A percentile compares a stretch with the other conserved stretches of the same genome.
phyloP scores from a whole-genome alignment of 2,329 filamentous ascomycete species.

The Grosmannia penicillata region DNA sequence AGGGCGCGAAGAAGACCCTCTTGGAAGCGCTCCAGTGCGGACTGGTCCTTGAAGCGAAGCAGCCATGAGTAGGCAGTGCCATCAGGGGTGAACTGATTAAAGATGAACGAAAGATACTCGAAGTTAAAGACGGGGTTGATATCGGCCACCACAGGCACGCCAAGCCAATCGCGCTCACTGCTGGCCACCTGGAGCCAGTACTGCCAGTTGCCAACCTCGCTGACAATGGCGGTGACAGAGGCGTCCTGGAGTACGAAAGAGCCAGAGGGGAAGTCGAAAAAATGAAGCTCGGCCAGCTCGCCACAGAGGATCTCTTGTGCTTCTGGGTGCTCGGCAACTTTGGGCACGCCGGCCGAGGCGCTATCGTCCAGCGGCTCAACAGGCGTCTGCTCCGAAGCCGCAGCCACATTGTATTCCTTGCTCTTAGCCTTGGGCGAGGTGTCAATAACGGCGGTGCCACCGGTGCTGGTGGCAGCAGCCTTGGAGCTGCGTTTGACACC shows the following conservation, averaged over 20 bases:
- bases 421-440: neutral
- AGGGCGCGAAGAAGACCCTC: constrained; percentile 88
- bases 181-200: constrained; percentile 87
- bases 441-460: neutral
- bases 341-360: constrained; percentile 19
- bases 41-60: constrained; percentile 74
- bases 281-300: constrained; percentile 71
- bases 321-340: constrained; percentile 51
- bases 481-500: constrained; percentile 23
- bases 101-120: constrained; percentile 97
- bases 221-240: constrained; percentile 62
- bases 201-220: constrained; percentile 78
- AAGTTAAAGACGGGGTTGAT: constrained; percentile 99
- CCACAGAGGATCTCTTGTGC: constrained; percentile 58
- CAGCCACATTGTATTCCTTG: neutral
- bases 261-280: constrained; percentile 81
- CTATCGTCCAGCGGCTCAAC: too few species aligned
- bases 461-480: constrained; percentile 8
- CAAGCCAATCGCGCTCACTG: constrained; percentile 68
- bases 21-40: constrained; percentile 73
- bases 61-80: constrained; percentile 93
- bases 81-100: constrained; percentile 87
- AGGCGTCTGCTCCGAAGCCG: neutral
- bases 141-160: constrained; percentile 71
- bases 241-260: constrained; percentile 72